Conservation (phyloP, 2,329 filamentous ascomycete genomes). For the Lachnellula suecica region DNA sequence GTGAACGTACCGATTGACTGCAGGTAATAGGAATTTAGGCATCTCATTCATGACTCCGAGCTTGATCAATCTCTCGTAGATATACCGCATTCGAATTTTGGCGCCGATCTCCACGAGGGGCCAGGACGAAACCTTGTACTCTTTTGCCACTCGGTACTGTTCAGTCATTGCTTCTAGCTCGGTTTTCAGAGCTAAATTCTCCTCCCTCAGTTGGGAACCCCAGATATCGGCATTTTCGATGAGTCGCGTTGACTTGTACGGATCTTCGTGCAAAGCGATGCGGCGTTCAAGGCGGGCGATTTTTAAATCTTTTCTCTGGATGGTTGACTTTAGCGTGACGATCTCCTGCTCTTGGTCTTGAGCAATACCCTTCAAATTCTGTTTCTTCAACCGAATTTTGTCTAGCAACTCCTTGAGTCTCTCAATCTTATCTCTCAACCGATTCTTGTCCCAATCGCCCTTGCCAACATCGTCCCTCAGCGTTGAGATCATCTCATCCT, state of each 20-base stretch:
- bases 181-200: neutral
- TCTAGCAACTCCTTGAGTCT: neutral
- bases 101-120: neutral
- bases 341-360: neutral
- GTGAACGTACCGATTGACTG: neutral
- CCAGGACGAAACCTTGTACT: neutral
- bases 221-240: neutral
- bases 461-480: neutral
- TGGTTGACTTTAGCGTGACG: neutral
- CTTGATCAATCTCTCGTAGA: neutral
- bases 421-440: neutral
- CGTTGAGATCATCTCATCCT: neutral
- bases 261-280: neutral
- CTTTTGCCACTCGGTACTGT: neutral
- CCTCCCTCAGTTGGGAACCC: neutral
- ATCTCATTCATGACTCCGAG: neutral
- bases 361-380: neutral
- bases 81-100: neutral
- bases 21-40: neutral
- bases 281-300: neutral
- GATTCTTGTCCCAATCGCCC: neutral
- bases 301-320: neutral
- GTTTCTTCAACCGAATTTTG: no score
- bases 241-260: neutral
- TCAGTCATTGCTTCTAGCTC: neutral